A percentile compares a stretch with the other conserved stretches of the same genome.
These are phyloP conservation scores for Hyaloperonospora arabidopsidis DNA, from an alignment of 352 stramenopile species.

Conservation along the genomic window DNA sequence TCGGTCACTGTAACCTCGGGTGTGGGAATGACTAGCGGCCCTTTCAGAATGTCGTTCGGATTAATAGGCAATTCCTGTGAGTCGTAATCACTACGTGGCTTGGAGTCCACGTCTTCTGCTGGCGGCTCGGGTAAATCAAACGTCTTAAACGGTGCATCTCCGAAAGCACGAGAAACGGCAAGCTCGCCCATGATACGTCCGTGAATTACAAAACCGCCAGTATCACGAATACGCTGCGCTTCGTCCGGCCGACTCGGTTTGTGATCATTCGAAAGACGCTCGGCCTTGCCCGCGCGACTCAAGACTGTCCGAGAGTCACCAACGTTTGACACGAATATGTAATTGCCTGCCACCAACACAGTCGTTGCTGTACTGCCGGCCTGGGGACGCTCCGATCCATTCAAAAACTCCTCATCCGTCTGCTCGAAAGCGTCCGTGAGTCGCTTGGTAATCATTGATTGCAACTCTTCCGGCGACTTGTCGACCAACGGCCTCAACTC, in stretches of 20 bases:
- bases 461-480: conserved; percentile 32
- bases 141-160: conserved; percentile 95
- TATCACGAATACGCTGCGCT: conserved; percentile 90
- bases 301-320: conserved; percentile 93
- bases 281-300: conserved; percentile 77
- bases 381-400: conserved; percentile 53
- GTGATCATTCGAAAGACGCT: conserved; percentile 94
- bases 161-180: conserved; percentile 73
- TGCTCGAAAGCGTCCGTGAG: conserved; percentile 53
- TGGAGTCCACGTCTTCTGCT: conserved; percentile 29
- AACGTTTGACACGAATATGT: conserved; percentile 94
- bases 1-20: conserved; percentile 71
- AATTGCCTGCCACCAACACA: conserved; percentile 87
- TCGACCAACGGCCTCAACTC: conserved; percentile 32
- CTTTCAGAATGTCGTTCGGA: conserved; percentile 80
- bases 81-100: conserved; percentile 62
- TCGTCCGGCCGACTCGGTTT: conserved; percentile 92
- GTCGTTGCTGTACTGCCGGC: conserved; percentile 92
- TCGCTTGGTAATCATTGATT: conserved; percentile 45
- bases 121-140: conserved; percentile 58
- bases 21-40: conserved; percentile 69
- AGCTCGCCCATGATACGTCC: conserved; percentile 91
- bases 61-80: conserved; percentile 75
- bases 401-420: conserved; percentile 68
- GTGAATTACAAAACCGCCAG: conserved; percentile 85